Conservation (phyloP, 306 rosid genomes). For the Pyrus communis region DNA sequence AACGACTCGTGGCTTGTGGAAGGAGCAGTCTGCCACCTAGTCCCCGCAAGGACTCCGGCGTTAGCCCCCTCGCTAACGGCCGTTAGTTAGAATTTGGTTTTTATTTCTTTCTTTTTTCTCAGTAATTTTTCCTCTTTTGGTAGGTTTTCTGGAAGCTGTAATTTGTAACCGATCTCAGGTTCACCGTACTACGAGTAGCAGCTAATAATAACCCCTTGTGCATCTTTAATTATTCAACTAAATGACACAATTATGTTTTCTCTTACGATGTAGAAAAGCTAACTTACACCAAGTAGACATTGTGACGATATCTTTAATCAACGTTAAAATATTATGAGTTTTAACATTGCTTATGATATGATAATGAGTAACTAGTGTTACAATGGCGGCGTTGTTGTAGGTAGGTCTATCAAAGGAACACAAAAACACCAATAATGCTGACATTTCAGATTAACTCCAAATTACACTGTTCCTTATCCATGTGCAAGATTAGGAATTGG, state of each 20-base stretch:
- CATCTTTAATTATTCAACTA: not conserved
- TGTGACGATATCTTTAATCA: not conserved
- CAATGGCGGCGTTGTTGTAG: not conserved
- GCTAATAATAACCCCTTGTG: constrained; percentile 17
- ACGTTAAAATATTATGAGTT: not conserved
- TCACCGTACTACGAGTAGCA: not conserved
- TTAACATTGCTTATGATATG: too few relatives aligned
- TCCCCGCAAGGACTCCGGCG: constrained; percentile 68
- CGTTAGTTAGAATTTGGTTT: constrained; percentile 22
- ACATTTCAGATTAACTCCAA: too few relatives aligned
- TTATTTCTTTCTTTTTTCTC: not conserved
- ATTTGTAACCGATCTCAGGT: constrained; percentile 31
- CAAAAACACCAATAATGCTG: too few relatives aligned
- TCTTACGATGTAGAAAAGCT: not conserved
- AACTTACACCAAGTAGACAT: not conserved
- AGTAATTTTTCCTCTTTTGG: not conserved
- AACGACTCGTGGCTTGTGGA: constrained; percentile 61
- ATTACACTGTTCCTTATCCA: too few relatives aligned
- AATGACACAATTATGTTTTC: not conserved
- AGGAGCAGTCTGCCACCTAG: constrained; percentile 67
- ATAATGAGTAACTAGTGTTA: not conserved
- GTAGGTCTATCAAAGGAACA: not conserved
- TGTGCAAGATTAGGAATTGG: too few relatives aligned
- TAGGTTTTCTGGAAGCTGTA: constrained; percentile 3
- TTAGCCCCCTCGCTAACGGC: constrained; percentile 42